Evolutionary conservation across 169 alveolate species (phyloP).

Genomic region (Babesia ovis): DNA sequence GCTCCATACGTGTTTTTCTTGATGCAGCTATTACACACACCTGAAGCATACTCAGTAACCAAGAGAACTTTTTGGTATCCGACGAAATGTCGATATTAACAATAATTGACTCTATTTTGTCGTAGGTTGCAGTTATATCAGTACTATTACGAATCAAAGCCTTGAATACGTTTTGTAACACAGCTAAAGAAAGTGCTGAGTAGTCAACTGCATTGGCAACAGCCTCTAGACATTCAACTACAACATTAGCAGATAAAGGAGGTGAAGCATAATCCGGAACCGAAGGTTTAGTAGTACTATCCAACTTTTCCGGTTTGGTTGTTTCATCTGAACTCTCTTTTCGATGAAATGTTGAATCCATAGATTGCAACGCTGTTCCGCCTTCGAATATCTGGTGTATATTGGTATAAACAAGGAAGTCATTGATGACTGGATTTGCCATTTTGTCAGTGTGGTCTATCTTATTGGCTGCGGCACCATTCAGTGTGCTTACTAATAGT

Average conservation of each 20-base stretch:
- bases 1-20: conserved; percentile 1
- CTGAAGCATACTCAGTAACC: conserved; percentile 36
- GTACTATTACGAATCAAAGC: conserved; percentile 9
- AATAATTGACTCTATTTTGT: not conserved
- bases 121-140: conserved; percentile 2
- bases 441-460: not conserved
- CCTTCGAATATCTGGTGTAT: not conserved
- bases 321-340: not conserved
- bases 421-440: not conserved
- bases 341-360: too few species aligned
- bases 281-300: not conserved
- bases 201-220: conserved; percentile 14
- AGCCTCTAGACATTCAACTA: not conserved
- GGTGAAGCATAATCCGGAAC: too few species aligned
- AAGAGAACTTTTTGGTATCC: conserved; percentile 1
- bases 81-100: conserved; percentile 1
- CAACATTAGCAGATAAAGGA: not conserved
- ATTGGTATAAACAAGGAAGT: conserved; percentile 1
- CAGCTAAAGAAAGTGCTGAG: conserved; percentile 10
- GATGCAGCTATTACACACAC: not conserved
- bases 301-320: not conserved
- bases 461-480: not conserved
- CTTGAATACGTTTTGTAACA: conserved; percentile 19
- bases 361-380: not conserved
- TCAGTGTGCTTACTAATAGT: conserved; percentile 5